phyloP scores from a whole-genome alignment of 2,329 filamentous ascomycete species.

The Pseudogymnoascus pannorum region DNA sequence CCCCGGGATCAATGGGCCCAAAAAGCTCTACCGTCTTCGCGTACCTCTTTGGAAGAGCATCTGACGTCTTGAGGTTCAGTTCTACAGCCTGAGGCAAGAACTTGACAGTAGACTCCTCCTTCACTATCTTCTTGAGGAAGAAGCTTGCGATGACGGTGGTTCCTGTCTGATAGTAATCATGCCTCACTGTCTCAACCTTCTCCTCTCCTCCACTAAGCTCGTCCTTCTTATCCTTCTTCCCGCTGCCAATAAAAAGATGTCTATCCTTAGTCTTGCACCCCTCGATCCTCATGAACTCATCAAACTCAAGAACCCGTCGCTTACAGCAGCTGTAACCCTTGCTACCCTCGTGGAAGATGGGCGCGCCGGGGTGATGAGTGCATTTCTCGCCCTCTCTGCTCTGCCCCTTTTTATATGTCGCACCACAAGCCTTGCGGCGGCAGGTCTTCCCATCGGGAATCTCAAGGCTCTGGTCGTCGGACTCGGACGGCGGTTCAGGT shows the following conservation, averaged over 20 bases:
- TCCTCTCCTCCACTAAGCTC: slow-evolving; percentile 52
- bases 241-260: slow-evolving; percentile 80
- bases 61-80: slow-evolving; percentile 79
- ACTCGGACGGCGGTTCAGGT: slow-evolving; percentile 69
- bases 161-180: slow-evolving; percentile 93
- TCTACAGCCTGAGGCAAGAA: slow-evolving; percentile 58
- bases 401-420: slow-evolving; percentile 53
- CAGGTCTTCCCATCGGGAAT: slow-evolving; percentile 71
- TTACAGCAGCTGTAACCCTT: slow-evolving; percentile 99
- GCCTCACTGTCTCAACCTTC: slow-evolving; percentile 66
- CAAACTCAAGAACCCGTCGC: slow-evolving; percentile 87
- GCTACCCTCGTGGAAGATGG: slow-evolving; percentile 95
- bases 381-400: slow-evolving; percentile 67
- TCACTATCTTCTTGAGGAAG: slow-evolving; percentile 96
- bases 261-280: slow-evolving; percentile 76
- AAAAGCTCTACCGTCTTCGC: slow-evolving; percentile 67
- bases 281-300: slow-evolving; percentile 93
- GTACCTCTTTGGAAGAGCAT: slow-evolving; percentile 70
- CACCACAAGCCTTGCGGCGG: slow-evolving; percentile 67
- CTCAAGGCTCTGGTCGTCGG: slow-evolving; percentile 69
- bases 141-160: slow-evolving; percentile 80
- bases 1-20: slow-evolving; percentile 61
- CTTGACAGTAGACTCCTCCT: slow-evolving; percentile 63
- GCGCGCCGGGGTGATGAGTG: slow-evolving; percentile 78
- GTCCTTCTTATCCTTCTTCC: slow-evolving; percentile 43